phyloP scores from a whole-genome alignment of 352 stramenopile species.

The Pythium scleroteichum region DNA sequence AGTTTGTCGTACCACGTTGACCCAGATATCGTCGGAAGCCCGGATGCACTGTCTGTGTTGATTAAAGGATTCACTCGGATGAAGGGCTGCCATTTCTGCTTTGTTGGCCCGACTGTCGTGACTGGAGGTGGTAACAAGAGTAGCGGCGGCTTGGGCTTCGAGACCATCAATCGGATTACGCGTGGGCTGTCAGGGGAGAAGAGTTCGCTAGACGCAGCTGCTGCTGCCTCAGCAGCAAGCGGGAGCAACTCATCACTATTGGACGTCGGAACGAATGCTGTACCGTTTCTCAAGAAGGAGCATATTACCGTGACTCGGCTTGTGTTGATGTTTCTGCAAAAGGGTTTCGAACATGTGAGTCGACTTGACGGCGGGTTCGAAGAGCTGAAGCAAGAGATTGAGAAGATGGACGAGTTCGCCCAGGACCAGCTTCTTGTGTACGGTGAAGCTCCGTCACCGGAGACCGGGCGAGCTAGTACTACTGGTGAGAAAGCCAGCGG shows the following conservation, averaged over 20 bases:
- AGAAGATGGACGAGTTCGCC: slow-evolving; percentile 56
- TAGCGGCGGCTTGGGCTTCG: slow-evolving; percentile 34
- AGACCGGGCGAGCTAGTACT: background rate
- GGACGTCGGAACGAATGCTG: slow-evolving; percentile 20
- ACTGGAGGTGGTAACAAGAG: slow-evolving; percentile 10
- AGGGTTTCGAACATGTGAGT: slow-evolving; percentile 86
- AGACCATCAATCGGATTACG: slow-evolving; percentile 55
- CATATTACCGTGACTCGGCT: slow-evolving; percentile 78
- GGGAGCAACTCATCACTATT: slow-evolving; percentile 24
- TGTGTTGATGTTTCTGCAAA: slow-evolving; percentile 85
- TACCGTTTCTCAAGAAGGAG: slow-evolving; percentile 36
- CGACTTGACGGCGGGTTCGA: slow-evolving; percentile 82
- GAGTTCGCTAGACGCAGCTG: slow-evolving; percentile 14
- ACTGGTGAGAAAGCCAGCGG: slow-evolving; percentile 13
- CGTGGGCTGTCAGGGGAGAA: slow-evolving; percentile 66
- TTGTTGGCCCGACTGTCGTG: slow-evolving; percentile 58
- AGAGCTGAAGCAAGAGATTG: slow-evolving; percentile 70
- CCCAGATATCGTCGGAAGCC: slow-evolving; percentile 66
- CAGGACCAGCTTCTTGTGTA: slow-evolving; percentile 78
- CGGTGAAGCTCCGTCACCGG: slow-evolving; percentile 9
- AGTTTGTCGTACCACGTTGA: slow-evolving; percentile 88
- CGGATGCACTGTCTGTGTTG: slow-evolving; percentile 70
- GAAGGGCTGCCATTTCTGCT: slow-evolving; percentile 91
- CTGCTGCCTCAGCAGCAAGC: background rate
- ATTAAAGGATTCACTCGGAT: slow-evolving; percentile 83